Conservation (phyloP, 1,284 basidiomycete species). For the Fomes fomentarius region DNA sequence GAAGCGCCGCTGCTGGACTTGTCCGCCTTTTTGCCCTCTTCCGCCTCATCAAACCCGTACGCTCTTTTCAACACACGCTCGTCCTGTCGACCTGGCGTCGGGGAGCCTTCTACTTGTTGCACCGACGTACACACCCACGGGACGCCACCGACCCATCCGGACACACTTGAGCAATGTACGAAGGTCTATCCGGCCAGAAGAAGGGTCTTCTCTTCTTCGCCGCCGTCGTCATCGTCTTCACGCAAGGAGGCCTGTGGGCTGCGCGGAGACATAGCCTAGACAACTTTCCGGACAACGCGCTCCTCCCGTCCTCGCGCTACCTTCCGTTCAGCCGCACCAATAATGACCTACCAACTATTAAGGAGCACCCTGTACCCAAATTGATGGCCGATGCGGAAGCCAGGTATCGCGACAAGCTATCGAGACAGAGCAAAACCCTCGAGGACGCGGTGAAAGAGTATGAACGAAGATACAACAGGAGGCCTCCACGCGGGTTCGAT, state of each 20-base stretch:
- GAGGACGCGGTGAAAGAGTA: conserved; percentile 80
- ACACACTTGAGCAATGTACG: conserved; percentile 24
- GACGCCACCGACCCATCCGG: too few species aligned
- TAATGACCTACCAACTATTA: conserved; percentile 27
- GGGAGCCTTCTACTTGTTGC: background rate
- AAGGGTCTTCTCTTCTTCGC: conserved; percentile 48
- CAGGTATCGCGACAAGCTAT: conserved; percentile 67
- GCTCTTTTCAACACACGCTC: conserved; percentile 8
- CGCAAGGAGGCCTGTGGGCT: conserved; percentile 57
- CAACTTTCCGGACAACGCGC: conserved; percentile 31
- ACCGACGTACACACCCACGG: too few species aligned
- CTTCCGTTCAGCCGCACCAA: conserved; percentile 27
- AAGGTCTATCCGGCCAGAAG: conserved; percentile 32
- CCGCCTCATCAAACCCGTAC: conserved; percentile 15
- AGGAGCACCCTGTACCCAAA: conserved; percentile 77
- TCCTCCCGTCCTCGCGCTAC: conserved; percentile 24
- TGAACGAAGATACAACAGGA: conserved; percentile 69
- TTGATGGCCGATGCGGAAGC: conserved; percentile 82
- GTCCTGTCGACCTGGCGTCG: conserved; percentile 11
- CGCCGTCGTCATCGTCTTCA: conserved; percentile 54
- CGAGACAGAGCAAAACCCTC: conserved; percentile 77
- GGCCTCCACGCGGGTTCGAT: conserved; percentile 90
- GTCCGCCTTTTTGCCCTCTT: background rate
- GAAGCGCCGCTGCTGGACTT: conserved; percentile 9
- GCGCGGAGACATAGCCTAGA: conserved; percentile 34